These are phyloP conservation scores for Durio zibethinus DNA, from an alignment of 345 rosid genomes.

Conservation along the genomic window DNA sequence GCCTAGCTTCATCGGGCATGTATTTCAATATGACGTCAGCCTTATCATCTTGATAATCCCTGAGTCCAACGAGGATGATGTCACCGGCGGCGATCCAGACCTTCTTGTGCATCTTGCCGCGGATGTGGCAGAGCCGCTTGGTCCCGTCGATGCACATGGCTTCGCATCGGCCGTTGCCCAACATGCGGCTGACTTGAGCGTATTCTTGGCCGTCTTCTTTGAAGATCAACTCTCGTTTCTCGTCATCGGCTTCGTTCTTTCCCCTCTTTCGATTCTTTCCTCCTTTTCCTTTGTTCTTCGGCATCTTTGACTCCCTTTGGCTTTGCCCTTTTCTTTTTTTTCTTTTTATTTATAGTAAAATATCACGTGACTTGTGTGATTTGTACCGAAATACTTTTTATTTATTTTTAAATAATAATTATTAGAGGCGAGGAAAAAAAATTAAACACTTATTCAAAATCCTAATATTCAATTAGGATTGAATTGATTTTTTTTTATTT, in stretches of 20 bases:
- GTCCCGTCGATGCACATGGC: slow-evolving; percentile 54
- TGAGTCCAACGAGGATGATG: slow-evolving; percentile 48
- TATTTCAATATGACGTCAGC: slow-evolving; percentile 55
- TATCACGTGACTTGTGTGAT: no score
- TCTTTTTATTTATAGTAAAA: no score
- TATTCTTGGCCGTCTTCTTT: slow-evolving; percentile 63
- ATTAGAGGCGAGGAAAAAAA: no score
- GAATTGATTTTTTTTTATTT: no score
- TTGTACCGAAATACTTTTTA: no score
- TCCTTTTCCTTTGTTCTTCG: slow-evolving; percentile 71
- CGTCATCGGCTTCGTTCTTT: slow-evolving; percentile 62
- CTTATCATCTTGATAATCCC: slow-evolving; percentile 59
- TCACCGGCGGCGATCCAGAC: slow-evolving; percentile 67
- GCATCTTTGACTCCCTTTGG: slow-evolving; percentile 45
- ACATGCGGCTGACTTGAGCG: slow-evolving; percentile 55
- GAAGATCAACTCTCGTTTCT: slow-evolving; percentile 54
- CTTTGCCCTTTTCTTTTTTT: no score
- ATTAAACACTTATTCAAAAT: no score
- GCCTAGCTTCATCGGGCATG: slow-evolving; percentile 49
- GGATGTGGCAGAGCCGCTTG: slow-evolving; percentile 54
- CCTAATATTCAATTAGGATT: no score
- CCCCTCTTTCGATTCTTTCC: slow-evolving; percentile 69
- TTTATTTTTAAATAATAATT: no score
- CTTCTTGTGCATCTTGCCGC: slow-evolving; percentile 68
- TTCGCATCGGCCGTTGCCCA: slow-evolving; percentile 58